Base-by-base conservation (phyloP, 2,329 filamentous ascomycete species). In the Cladophialophora exuberans region DNA sequence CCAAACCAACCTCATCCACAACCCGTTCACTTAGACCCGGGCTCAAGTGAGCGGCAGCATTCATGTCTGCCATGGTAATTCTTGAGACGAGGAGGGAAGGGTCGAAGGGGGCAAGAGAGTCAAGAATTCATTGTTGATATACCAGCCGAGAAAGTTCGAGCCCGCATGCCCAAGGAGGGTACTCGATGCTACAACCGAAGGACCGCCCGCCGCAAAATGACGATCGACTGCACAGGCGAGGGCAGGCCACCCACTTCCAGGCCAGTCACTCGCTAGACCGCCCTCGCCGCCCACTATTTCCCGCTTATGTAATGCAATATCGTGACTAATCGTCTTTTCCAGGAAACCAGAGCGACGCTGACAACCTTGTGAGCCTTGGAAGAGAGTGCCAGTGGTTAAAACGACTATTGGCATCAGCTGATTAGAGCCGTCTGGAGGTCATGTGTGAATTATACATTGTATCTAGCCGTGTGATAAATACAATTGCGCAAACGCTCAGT, bases 1-100 rank as follows among this genome's bases (percentile, higher is more conserved):
- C 23, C 23, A 15, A 41, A 38, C 46, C 52, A 25, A 59, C 59
- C 45, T 59, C 45, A 20, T 57, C 56, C 18, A 53, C 56, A 18
- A 61, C n/a, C 22, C 55, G 52, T 20, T 63, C 62, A 23, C 58
- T 60, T 23, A 64, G 61, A 22, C 43, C 55, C 28, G 55, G 51
- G 53, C 59, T 64, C 30, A 64, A 28, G 15, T 56, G 62, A 41
- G 62, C 60, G 15, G 51, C 54, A 48, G 49, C 54, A 17, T 17
- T 42, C 18, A 33, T 11, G 13, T n/a, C 25, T 4, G 54, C 45
- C 50, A 56, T 60, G 35, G 22, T 38, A 23, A 25, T 28, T n/a
- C 28, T 15, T 11, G 11, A 26, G 23, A 28, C 25, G 25, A 20
- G 30, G n/a, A 41, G n/a, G 11, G 18, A 39, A 15, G 2, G 33